Base-by-base conservation (phyloP, 2,329 filamentous ascomycete genomes). In the Talaromyces sp. region DNA sequence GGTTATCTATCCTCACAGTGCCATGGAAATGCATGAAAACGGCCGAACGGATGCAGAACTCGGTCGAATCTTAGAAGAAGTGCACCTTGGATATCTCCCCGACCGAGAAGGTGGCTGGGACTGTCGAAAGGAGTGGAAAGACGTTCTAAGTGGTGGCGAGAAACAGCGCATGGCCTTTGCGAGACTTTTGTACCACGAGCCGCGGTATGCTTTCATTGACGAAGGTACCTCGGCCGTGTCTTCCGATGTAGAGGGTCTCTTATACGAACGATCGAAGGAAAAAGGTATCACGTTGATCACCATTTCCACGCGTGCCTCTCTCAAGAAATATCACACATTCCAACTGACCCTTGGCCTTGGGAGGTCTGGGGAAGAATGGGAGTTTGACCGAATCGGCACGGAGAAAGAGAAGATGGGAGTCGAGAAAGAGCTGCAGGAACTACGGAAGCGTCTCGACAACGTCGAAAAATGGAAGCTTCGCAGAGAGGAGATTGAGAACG, bases 101-200 rank as follows among this genome's bases (percentile, higher is more conserved):
- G 87, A 92, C 54, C 87, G 94, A 17, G 94, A 99, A 79, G 94
- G 94, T 43, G 94, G 94, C 14, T 97, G 92, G 92, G 91, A 99
- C 71, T 94, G 91, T 4, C 85, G 91, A 60, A 97, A 99, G 76
- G 92, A 96, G 72, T 99, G 94, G 94, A 97, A 97, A 77, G 93
- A 97, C 67, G 91, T 99, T 4, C 81, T 99, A n/a, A 93, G 89
- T 65, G 94, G 94, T 43, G 94, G 94, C 12, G 94, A 99, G 81
- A 99, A 99, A 79, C 94, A 99, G 78, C 83, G 94, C 24, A 91
- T 99, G 84, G 91, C 86, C 0, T 91, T 99, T 68, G 93, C 95
- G 3, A 82, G 94, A 51, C 74, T 99, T 55, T 79, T 97, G 46
- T 99, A 99, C 70, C 94, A 99, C 70, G 93, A 97, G 77, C 94